Percentiles rank a stretch among this genome's conserved stretches.
phyloP scores from a whole-genome alignment of 305 asterid species.

The Salvia sclarea region DNA sequence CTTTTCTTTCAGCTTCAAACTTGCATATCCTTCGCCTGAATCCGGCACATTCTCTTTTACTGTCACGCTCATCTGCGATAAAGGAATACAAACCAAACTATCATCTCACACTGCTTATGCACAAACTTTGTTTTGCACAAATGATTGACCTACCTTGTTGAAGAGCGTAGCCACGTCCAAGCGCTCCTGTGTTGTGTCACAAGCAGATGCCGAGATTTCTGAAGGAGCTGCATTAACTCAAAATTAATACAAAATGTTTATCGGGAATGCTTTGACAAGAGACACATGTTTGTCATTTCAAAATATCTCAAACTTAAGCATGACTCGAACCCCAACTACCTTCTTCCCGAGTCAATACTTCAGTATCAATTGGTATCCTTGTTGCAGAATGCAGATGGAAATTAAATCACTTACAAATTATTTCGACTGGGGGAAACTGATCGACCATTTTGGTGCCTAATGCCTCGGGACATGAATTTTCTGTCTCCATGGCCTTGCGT shows the following conservation, averaged over 20 bases:
- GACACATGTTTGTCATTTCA: conserved; percentile 1
- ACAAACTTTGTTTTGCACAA: background rate
- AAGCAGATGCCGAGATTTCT: conserved; percentile 57
- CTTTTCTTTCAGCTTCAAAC: conserved; percentile 47
- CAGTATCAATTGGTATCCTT: conserved; percentile 4
- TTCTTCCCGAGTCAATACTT: conserved; percentile 1
- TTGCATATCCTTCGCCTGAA: conserved; percentile 46
- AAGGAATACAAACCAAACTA: conserved; percentile 9
- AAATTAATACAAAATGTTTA: background rate
- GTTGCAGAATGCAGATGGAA: conserved; percentile 39
- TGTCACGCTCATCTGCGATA: conserved; percentile 61
- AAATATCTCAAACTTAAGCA: background rate
- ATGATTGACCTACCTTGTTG: conserved; percentile 77
- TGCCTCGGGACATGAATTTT: conserved; percentile 44
- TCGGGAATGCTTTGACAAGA: conserved; percentile 9
- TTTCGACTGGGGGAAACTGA: conserved; percentile 61
- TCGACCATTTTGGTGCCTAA: conserved; percentile 43
- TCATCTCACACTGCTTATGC: background rate
- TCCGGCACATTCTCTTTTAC: conserved; percentile 48
- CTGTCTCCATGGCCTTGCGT: conserved; percentile 47
- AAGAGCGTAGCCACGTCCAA: conserved; percentile 63
- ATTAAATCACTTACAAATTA: conserved; percentile 59
- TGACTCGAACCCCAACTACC: background rate
- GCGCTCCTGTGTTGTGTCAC: conserved; percentile 59
- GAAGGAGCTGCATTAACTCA: conserved; percentile 58